Conservation (phyloP, 805 yeast genomes). For the Suhomyces kilbournensis region DNA sequence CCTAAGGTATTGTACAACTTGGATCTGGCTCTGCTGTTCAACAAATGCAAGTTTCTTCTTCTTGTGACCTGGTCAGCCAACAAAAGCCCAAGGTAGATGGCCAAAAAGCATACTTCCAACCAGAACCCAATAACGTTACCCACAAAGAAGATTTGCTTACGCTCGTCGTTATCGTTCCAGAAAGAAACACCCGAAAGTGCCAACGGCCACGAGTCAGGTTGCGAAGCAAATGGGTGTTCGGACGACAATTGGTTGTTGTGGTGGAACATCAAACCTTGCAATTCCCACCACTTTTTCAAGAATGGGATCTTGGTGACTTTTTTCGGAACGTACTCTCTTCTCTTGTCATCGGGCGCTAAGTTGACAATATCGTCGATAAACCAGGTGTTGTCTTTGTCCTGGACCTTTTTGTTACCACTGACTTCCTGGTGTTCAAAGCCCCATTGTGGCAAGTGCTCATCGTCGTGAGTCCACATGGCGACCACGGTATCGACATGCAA, state of each 20-base stretch:
- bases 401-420: constrained; percentile 85
- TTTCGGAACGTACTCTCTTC: constrained; percentile 66
- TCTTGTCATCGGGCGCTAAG: constrained; percentile 49
- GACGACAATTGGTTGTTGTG: constrained; percentile 85
- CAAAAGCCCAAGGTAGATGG: constrained; percentile 61
- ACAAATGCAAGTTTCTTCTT: constrained; percentile 61
- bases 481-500: constrained; percentile 85
- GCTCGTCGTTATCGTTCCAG: constrained; percentile 74
- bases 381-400: constrained; percentile 73
- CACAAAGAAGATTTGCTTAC: constrained; percentile 79
- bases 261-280: constrained; percentile 84
- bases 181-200: constrained; percentile 89
- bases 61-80: constrained; percentile 73
- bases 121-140: constrained; percentile 94
- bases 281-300: constrained; percentile 82
- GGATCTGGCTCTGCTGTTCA: constrained; percentile 61
- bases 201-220: constrained; percentile 89
- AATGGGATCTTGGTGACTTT: constrained; percentile 63
- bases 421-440: constrained; percentile 89
- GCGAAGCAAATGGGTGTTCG: constrained; percentile 94
- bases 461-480: constrained; percentile 91
- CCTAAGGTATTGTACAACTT: constrained; percentile 77
- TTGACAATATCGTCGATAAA: constrained; percentile 64
- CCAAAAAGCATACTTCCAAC: constrained; percentile 65
- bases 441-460: constrained; percentile 89